phyloP scores from a whole-genome alignment of 345 rosid genomes.

The Boechera retrofracta region DNA sequence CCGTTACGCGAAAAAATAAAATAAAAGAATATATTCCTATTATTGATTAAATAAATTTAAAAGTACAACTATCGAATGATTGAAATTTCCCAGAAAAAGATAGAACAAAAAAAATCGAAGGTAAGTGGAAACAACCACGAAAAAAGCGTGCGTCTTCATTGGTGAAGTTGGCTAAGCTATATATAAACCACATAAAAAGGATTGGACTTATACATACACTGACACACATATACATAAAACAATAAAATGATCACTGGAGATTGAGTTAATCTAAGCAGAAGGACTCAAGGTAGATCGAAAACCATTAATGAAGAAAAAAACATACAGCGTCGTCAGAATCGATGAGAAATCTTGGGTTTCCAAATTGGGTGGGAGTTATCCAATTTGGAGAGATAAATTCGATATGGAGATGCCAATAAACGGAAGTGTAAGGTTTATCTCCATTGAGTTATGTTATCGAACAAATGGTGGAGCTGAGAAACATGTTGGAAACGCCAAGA shows the following conservation, averaged over 20 bases:
- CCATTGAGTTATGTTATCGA: conserved; percentile 52
- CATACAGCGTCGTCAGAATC: conserved; percentile 42
- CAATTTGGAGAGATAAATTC: conserved; percentile 61
- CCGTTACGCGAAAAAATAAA: not conserved
- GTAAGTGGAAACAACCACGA: not conserved
- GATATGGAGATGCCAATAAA: conserved; percentile 51
- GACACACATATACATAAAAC: not conserved
- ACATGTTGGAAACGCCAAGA: conserved; percentile 49
- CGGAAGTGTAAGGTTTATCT: conserved; percentile 42
- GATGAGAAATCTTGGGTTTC: conserved; percentile 41
- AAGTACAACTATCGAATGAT: not conserved
- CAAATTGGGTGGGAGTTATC: conserved; percentile 51
- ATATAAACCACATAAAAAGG: not conserved
- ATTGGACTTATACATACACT: conserved; percentile 24
- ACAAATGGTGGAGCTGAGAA: conserved; percentile 38
- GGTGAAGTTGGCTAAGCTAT: not conserved
- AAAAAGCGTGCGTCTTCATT: not conserved
- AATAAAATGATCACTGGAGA: conserved; percentile 48
- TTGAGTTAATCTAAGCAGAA: conserved; percentile 64
- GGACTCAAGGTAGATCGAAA: conserved; percentile 53
- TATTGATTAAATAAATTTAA: not conserved
- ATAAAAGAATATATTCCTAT: not conserved
- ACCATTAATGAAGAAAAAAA: conserved; percentile 46
- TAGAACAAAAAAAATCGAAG: not conserved
- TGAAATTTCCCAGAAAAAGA: not conserved